These are phyloP conservation scores for Alliaria petiolata DNA, from an alignment of 345 rosid species.

Conservation along the genomic window DNA sequence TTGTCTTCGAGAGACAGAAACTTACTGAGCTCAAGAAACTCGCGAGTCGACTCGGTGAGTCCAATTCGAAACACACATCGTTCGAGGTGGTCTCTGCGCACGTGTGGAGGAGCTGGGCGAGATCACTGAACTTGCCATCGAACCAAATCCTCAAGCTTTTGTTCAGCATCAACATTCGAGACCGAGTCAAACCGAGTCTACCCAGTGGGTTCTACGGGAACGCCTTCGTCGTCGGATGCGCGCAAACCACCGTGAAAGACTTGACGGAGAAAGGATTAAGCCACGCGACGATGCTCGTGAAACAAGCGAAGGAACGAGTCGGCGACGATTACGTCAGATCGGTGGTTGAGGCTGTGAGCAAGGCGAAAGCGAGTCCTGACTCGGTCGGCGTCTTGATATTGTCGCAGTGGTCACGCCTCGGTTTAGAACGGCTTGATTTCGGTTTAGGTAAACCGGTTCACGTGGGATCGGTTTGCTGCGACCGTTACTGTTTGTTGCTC, in stretches of 20 bases:
- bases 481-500: constrained; percentile 66
- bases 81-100: constrained; percentile 83
- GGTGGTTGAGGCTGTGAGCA: constrained; percentile 59
- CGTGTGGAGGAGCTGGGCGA: constrained; percentile 85
- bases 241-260: constrained; percentile 54
- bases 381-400: constrained; percentile 64
- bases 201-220: constrained; percentile 82
- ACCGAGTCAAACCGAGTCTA: constrained; percentile 65
- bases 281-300: constrained; percentile 53
- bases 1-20: constrained; percentile 38
- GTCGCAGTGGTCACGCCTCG: constrained; percentile 91
- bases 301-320: constrained; percentile 62
- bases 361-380: constrained; percentile 51
- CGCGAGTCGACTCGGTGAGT: constrained; percentile 36
- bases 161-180: constrained; percentile 62
- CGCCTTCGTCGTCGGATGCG: constrained; percentile 79
- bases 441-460: constrained; percentile 69
- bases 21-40: constrained; percentile 52
- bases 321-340: constrained; percentile 52
- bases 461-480: constrained; percentile 67
- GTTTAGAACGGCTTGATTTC: constrained; percentile 72
- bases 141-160: constrained; percentile 67
- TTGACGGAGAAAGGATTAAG: constrained; percentile 56
- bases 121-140: constrained; percentile 57
- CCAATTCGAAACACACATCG: constrained; percentile 40